Evolutionary conservation across 352 stramenopile genomes (phyloP), one percentile per base, ranked within the genome.

Genomic region (Lagenidium giganteum): DNA sequence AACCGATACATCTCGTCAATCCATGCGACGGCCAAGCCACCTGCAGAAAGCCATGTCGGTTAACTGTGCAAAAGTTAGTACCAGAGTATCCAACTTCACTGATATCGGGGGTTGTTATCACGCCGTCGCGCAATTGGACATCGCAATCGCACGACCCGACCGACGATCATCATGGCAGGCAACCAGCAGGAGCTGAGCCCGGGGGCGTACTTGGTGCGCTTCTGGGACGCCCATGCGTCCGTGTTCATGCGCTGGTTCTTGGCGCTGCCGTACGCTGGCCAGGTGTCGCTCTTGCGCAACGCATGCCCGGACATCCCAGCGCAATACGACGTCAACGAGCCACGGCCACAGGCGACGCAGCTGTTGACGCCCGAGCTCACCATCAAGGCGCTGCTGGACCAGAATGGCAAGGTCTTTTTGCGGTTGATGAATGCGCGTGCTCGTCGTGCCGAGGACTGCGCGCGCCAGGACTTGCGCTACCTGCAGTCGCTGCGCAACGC

Each of bases 191-290:
- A 72, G 38, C 47, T 81, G 51, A 61, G 60, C 17, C 68, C 69
- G 17, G 52, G 56, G 26, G 67, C 62, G 47, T 90, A 75, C 48
- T 50, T 93, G 42, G 63, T 62, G 42, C 75, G 75, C 30, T 93
- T 93, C 61, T 93, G 80, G 80, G 48, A 61, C 11, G 57, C 64
- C 5, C 69, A 90, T 69, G 77, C 72, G 23, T 84, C 77, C 1
- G 47, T 59, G 22, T 93, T 93, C 54, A 93, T 93, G 80, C 72
- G 75, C 32, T 93, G 80, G 80, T 90, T 93, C 61, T 51, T 93
- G 21, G 54, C 72, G 12, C 57, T 93, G 13, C 80, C 80, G 1
- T 89, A 88, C 37, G 64, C 75, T 1, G 80, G 80, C 1, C 80
- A 93, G 46, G 69, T 89, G 17, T 75, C 76, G 9, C 62, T 93